Percentiles rank a stretch among this genome's conserved stretches.
Conservation (phyloP, 1,139 yeast genomes). For the Kurtzmaniella quercitrusa region DNA sequence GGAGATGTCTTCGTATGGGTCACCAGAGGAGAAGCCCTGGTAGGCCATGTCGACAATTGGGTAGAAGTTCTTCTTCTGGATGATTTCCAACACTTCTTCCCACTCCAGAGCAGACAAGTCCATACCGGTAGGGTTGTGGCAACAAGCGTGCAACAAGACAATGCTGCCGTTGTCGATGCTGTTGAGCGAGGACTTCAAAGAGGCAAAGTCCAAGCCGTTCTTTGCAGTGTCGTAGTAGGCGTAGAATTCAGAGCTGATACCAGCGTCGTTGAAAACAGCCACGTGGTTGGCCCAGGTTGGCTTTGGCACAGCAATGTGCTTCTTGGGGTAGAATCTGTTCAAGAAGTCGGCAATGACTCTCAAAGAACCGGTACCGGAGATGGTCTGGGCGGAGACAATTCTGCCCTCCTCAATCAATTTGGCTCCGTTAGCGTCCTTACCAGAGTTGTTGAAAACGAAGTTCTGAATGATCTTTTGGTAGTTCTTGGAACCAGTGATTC, state of each 20-base stretch:
- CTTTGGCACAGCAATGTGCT: conserved; percentile 53
- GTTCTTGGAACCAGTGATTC: conserved; percentile 47
- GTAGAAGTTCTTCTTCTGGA: conserved; percentile 57
- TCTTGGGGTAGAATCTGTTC: conserved; percentile 39
- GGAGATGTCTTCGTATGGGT: conserved; percentile 45
- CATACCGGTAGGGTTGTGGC: conserved; percentile 97
- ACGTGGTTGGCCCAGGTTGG: conserved; percentile 80
- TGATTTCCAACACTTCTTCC: conserved; percentile 61
- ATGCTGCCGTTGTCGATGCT: conserved; percentile 51
- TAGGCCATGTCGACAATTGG: conserved; percentile 94
- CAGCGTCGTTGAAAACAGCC: conserved; percentile 52
- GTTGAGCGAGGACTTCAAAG: conserved; percentile 39
- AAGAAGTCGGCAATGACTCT: conserved; percentile 54
- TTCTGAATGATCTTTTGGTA: conserved; percentile 46
- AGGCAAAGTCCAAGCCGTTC: conserved; percentile 51
- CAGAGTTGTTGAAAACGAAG: conserved; percentile 48
- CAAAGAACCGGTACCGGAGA: conserved; percentile 58
- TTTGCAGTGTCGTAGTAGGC: conserved; percentile 50
- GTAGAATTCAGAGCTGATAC: conserved; percentile 38
- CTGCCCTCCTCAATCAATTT: conserved; percentile 44
- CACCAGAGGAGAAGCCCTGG: conserved; percentile 94
- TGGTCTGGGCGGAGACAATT: conserved; percentile 54
- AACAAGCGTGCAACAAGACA: conserved; percentile 87
- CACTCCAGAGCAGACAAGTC: conserved; percentile 89
- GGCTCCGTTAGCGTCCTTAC: conserved; percentile 45